Conservation (phyloP, 2,329 filamentous ascomycete species). For the Aspergillus proliferans region DNA sequence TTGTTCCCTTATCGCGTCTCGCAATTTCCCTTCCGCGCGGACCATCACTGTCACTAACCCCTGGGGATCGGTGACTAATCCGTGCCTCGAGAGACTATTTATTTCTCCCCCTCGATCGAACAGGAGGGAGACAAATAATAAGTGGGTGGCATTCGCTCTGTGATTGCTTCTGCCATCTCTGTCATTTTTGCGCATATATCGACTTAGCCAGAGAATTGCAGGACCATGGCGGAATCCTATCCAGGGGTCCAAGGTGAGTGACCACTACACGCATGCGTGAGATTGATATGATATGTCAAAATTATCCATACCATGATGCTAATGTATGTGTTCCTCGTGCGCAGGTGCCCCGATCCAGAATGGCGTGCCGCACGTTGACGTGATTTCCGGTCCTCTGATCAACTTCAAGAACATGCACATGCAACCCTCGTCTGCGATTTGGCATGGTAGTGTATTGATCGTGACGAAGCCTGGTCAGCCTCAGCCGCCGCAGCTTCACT, state of each 20-base stretch:
- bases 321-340: not conserved
- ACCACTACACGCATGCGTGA: not conserved
- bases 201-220: not conserved
- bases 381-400: slow-evolving; percentile 44
- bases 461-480: slow-evolving; percentile 68
- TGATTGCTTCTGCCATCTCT: not conserved
- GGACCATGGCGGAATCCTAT: not conserved
- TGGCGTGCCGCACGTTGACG: slow-evolving; percentile 24
- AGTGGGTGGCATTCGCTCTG: no score
- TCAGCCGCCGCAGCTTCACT: slow-evolving; percentile 54
- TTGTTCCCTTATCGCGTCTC: not conserved
- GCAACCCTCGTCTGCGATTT: slow-evolving; percentile 38
- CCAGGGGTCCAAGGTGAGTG: not conserved
- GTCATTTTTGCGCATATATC: not conserved
- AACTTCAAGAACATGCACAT: slow-evolving; percentile 44
- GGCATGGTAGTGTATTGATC: slow-evolving; percentile 81
- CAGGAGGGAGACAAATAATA: no score
- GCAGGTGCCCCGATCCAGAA: slow-evolving; percentile 4
- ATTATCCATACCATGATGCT: not conserved
- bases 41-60: no score
- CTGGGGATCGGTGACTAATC: no score
- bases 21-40: no score
- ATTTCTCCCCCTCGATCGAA: no score
- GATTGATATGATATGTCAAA: not conserved
- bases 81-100: no score